Evolutionary conservation across 2,329 filamentous ascomycete genomes (phyloP).

Genomic region (Verticillium albo-atrum): DNA sequence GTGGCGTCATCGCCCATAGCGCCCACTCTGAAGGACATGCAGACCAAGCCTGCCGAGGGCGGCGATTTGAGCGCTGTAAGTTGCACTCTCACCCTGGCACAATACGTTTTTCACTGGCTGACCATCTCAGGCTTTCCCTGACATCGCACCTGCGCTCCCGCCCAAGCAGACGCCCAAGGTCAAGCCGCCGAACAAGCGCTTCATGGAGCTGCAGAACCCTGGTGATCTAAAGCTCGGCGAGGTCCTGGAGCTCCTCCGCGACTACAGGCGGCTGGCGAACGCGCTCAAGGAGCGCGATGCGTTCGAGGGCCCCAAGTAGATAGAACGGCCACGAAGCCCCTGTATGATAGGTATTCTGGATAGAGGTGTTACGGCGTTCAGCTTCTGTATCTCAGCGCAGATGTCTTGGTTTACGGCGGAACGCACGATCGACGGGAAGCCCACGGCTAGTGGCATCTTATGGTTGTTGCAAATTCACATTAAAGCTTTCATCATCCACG

Average conservation of each 20-base stretch:
- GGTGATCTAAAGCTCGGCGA: conserved; percentile 70
- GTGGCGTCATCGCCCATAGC: conserved; percentile 36
- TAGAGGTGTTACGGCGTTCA: background rate
- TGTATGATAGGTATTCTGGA: background rate
- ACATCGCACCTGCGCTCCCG: conserved; percentile 50
- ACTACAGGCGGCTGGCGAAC: conserved; percentile 68
- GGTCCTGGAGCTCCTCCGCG: conserved; percentile 64
- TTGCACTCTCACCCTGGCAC: background rate
- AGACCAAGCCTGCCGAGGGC: conserved; percentile 37
- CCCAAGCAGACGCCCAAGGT: conserved; percentile 52
- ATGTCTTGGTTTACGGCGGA: background rate
- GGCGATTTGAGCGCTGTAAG: conserved; percentile 55
- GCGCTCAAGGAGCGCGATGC: conserved; percentile 60
- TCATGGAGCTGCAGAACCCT: conserved; percentile 67
- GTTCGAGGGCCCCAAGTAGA: conserved; percentile 41
- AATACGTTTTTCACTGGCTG: background rate
- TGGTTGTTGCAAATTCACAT: background rate
- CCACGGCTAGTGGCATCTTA: background rate
- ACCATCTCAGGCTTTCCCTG: conserved; percentile 50
- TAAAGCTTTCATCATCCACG: background rate
- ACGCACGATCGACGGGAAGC: background rate
- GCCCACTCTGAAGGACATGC: conserved; percentile 25
- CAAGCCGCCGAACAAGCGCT: conserved; percentile 65
- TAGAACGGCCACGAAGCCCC: background rate
- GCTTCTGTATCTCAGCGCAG: background rate